phyloP scores from a whole-genome alignment of 495 filamentous ascomycete genomes.

The Darksidea phi region DNA sequence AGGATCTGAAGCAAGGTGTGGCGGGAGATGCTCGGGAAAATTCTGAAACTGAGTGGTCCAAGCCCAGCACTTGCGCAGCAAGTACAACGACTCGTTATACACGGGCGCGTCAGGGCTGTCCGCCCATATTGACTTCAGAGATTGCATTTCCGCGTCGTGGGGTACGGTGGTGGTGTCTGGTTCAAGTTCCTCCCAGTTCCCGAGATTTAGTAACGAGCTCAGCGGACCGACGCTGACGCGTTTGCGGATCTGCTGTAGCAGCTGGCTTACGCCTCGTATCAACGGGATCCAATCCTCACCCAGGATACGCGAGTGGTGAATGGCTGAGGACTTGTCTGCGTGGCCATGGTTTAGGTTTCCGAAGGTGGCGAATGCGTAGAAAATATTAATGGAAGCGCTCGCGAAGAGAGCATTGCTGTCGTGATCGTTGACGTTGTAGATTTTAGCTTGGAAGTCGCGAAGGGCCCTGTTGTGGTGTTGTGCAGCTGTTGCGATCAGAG shows the following conservation, averaged over 20 bases:
- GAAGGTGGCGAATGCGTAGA: background rate
- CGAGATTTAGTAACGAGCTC: background rate
- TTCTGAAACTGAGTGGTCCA: background rate
- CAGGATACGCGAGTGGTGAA: background rate
- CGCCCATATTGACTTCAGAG: background rate
- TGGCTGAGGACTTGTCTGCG: background rate
- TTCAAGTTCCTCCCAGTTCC: background rate
- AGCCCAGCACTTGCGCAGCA: background rate
- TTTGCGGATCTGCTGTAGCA: background rate
- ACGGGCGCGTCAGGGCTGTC: background rate
- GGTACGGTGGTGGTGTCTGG: background rate
- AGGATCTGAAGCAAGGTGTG: background rate
- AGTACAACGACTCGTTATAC: background rate
- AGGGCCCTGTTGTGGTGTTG: no score
- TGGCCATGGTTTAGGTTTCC: background rate
- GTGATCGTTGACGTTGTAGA: background rate
- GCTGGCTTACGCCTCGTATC: background rate
- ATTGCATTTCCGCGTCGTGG: background rate
- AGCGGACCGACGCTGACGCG: background rate
- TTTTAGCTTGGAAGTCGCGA: background rate
- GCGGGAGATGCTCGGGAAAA: background rate
- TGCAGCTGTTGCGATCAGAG: background rate
- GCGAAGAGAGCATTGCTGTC: background rate
- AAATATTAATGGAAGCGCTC: slow-evolving; percentile 1
- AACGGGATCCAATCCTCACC: background rate